Evolutionary conservation across 257 asterid genomes (phyloP).

Genomic region (Osmanthus fragrans): DNA sequence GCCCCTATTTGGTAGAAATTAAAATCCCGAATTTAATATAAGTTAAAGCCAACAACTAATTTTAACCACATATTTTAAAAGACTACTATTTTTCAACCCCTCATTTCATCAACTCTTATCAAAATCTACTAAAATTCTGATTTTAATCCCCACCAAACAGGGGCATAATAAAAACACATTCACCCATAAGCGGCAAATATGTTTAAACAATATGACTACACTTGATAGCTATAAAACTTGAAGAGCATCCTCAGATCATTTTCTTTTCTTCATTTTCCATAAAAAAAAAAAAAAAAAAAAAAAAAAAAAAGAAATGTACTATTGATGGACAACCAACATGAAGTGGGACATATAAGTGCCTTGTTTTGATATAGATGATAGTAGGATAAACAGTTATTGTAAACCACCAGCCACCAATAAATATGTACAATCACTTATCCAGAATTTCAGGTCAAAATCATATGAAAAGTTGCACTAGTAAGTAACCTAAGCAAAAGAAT

Average conservation of each 20-base stretch:
- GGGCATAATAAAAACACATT: neutral
- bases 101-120: too few species aligned
- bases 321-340: constrained; percentile 2
- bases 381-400: neutral
- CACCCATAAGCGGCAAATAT: neutral
- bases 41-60: too few species aligned
- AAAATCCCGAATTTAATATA: too few species aligned
- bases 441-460: neutral
- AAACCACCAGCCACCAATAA: neutral
- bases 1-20: too few species aligned
- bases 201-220: neutral
- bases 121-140: too few species aligned
- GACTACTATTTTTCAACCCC: too few species aligned
- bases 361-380: neutral
- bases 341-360: neutral
- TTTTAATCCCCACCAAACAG: too few species aligned
- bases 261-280: neutral
- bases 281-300: too few species aligned
- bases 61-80: too few species aligned
- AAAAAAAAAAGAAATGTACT: too few species aligned
- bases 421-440: neutral
- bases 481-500: neutral
- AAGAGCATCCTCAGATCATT: neutral
- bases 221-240: neutral
- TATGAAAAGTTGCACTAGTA: neutral